These are phyloP conservation scores for Macadamia tetraphylla DNA, from an alignment of 164 flowering plant genomes.

Conservation along the genomic window DNA sequence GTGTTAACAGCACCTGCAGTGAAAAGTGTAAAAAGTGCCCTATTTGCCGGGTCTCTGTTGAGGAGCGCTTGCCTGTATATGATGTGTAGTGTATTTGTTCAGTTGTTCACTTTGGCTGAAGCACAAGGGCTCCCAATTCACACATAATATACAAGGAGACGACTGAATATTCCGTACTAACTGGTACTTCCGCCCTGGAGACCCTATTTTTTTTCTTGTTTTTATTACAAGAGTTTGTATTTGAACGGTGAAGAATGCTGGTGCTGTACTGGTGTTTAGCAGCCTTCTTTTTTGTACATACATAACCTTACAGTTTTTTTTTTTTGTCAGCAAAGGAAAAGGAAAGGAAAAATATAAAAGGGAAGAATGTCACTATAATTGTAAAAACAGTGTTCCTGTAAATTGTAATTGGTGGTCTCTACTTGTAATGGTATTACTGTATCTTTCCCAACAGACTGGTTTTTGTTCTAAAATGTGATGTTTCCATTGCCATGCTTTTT, in stretches of 20 bases:
- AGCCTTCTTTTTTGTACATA: neutral
- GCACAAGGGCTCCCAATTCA: neutral
- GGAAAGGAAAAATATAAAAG: too few relatives aligned
- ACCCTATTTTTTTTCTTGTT: neutral
- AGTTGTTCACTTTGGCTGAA: neutral
- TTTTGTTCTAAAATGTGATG: too few relatives aligned
- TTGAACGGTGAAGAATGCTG: neutral
- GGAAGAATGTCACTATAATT: too few relatives aligned
- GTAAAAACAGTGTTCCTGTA: too few relatives aligned
- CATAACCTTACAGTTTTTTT: neutral
- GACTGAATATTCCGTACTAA: neutral
- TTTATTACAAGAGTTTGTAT: neutral
- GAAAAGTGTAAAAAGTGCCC: slow-evolving; percentile 88
- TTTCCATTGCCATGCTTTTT: too few relatives aligned
- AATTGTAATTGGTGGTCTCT: neutral
- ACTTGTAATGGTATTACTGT: neutral
- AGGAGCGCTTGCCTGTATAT: slow-evolving; percentile 79
- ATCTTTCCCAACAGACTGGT: neutral
- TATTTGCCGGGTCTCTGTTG: slow-evolving; percentile 65
- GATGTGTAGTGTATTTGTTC: slow-evolving; percentile 53
- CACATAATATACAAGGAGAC: neutral
- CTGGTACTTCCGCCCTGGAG: neutral
- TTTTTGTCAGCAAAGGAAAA: too few relatives aligned
- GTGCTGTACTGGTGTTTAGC: neutral
- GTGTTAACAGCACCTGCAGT: slow-evolving; percentile 56